Percentiles rank a stretch among this genome's conserved stretches.
These are phyloP conservation scores for Lablab purpureus DNA, from an alignment of 306 rosid species.

Conservation along the genomic window DNA sequence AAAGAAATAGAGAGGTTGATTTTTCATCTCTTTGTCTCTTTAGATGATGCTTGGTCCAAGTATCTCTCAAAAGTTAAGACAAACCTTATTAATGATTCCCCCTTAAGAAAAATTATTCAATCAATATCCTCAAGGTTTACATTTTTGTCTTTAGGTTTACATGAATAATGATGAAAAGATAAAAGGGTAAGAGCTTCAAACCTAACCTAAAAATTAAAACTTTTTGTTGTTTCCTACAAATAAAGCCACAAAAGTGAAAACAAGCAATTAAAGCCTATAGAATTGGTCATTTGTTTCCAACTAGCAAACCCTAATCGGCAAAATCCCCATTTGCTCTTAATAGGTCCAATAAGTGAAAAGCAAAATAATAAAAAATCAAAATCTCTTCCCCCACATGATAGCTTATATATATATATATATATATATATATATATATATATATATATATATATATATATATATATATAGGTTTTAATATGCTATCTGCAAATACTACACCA, in stretches of 20 bases:
- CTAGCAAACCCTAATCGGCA: background rate
- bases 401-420: background rate
- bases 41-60: background rate
- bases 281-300: background rate
- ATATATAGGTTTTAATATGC: too few species aligned
- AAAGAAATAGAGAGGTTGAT: too few species aligned
- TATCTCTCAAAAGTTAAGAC: background rate
- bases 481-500: background rate
- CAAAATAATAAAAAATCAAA: background rate
- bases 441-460: too few species aligned
- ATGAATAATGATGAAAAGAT: background rate
- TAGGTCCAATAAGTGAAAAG: conserved; percentile 4
- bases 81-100: background rate
- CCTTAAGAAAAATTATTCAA: background rate
- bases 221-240: background rate
- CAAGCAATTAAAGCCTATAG: background rate
- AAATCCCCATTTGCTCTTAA: background rate
- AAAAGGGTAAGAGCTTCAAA: background rate
- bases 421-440: background rate
- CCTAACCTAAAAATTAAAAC: background rate
- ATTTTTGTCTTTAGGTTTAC: background rate
- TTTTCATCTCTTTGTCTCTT: background rate
- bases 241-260: background rate
- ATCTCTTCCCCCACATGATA: background rate
- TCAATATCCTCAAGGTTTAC: background rate